Conservation (phyloP, 2,329 filamentous ascomycete genomes). For the Chaetothyriales sp. region DNA sequence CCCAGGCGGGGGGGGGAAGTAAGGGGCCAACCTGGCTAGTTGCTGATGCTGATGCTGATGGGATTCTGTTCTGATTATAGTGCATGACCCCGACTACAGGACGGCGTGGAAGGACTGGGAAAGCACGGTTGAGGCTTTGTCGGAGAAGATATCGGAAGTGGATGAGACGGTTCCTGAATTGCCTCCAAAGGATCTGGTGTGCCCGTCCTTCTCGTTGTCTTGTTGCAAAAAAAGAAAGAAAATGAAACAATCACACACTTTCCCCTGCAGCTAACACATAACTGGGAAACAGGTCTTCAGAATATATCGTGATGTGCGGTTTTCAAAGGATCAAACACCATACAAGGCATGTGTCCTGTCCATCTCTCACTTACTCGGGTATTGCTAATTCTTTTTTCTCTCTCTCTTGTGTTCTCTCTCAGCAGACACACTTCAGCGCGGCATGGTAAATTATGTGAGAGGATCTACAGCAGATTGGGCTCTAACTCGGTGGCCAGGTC, state of each 20-base stretch:
- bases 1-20: no score
- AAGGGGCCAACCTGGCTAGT: no score
- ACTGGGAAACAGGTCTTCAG: conserved; percentile 47
- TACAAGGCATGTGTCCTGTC: conserved; percentile 52
- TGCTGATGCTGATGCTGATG: background rate
- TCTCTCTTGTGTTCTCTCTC: no score
- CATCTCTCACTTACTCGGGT: conserved; percentile 2
- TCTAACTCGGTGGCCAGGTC: conserved; percentile 37
- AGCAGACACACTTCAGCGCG: conserved; percentile 62
- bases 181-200: conserved; percentile 64
- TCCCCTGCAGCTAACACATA: background rate
- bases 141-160: conserved; percentile 51
- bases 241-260: no score
- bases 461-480: background rate
- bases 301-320: conserved; percentile 75
- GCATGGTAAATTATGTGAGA: conserved; percentile 44
- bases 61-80: conserved; percentile 29
- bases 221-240: no score
- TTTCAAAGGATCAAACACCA: conserved; percentile 60
- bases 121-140: conserved; percentile 58
- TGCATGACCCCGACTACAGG: conserved; percentile 65
- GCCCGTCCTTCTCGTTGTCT: conserved; percentile 15
- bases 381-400: conserved; percentile 18
- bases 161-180: conserved; percentile 78
- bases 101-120: conserved; percentile 67